These are phyloP conservation scores for Cladophialophora psammophila DNA, from an alignment of 2,329 filamentous ascomycete genomes.

Conservation along the genomic window DNA sequence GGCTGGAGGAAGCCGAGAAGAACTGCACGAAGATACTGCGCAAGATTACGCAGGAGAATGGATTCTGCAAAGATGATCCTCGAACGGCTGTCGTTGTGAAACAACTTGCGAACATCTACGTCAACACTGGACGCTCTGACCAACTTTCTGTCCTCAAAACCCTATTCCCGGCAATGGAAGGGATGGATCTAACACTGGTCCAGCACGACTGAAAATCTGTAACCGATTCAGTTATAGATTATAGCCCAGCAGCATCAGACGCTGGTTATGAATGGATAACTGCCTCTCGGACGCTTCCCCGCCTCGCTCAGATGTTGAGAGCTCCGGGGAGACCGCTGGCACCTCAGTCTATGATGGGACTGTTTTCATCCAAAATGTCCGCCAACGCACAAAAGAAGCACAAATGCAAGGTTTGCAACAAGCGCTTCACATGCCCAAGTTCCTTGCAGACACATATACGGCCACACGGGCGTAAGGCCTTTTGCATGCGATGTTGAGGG, in stretches of 20 bases:
- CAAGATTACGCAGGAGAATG: neutral
- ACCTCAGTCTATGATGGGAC: constrained; percentile 98
- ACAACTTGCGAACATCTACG: too few species aligned
- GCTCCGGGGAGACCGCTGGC: constrained; percentile 75
- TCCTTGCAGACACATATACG: constrained; percentile 97
- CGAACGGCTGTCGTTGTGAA: too few species aligned
- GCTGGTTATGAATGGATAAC: constrained; percentile 74
- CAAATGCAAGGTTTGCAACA: constrained; percentile 99
- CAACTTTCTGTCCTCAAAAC: too few species aligned
- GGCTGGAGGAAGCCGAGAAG: constrained; percentile 34
- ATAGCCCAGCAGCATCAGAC: constrained; percentile 87
- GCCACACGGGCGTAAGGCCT: constrained; percentile 96
- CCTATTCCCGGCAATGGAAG: too few species aligned
- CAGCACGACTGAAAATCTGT: constrained; percentile 39
- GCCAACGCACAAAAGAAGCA: constrained; percentile 98
- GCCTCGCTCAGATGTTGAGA: constrained; percentile 71
- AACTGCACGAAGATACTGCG: constrained; percentile 31
- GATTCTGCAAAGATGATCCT: too few species aligned
- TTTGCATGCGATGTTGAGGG: constrained; percentile 94
- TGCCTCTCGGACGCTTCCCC: constrained; percentile 76
- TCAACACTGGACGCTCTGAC: too few species aligned
- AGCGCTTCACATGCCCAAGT: constrained; percentile 92
- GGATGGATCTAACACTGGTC: too few species aligned
- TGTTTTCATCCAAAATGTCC: constrained; percentile 95
- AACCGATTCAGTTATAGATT: constrained; percentile 77